Evolutionary conservation across 371 early-diverging fungal species (phyloP).

Genomic region (Coemansia sp.): DNA sequence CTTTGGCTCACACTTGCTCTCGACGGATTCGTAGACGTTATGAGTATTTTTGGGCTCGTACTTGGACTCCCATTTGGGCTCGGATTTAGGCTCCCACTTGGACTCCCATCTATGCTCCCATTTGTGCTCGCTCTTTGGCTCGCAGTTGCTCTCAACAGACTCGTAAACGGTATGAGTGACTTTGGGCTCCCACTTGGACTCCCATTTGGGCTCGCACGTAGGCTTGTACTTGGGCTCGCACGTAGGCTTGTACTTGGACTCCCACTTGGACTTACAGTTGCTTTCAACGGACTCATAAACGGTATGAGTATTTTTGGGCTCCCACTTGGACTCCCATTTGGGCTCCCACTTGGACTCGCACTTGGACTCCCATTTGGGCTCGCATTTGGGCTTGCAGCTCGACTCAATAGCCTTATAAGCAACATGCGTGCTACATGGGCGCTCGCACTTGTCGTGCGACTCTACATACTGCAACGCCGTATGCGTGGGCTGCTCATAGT

Average conservation of each 20-base stretch:
- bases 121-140: neutral
- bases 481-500: slow-evolving; percentile 7
- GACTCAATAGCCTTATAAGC: slow-evolving; percentile 20
- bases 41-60: slow-evolving; percentile 15
- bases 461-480: slow-evolving; percentile 21
- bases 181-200: slow-evolving; percentile 4
- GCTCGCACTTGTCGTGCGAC: slow-evolving; percentile 3
- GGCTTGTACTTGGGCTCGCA: neutral
- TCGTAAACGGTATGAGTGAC: slow-evolving; percentile 22
- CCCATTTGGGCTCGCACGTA: slow-evolving; percentile 11
- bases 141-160: slow-evolving; percentile 15
- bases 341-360: neutral
- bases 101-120: slow-evolving; percentile 1
- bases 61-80: neutral
- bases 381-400: neutral
- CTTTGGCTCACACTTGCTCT: slow-evolving; percentile 3
- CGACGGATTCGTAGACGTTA: slow-evolving; percentile 31
- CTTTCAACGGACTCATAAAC: neutral
- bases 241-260: neutral
- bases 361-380: neutral
- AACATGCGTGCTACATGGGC: slow-evolving; percentile 14
- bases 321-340: neutral
- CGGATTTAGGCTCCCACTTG: slow-evolving; percentile 1
- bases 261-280: neutral
- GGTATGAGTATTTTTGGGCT: neutral